Conservation (phyloP, 2,329 filamentous ascomycete genomes). For the Claviceps spartinae region DNA sequence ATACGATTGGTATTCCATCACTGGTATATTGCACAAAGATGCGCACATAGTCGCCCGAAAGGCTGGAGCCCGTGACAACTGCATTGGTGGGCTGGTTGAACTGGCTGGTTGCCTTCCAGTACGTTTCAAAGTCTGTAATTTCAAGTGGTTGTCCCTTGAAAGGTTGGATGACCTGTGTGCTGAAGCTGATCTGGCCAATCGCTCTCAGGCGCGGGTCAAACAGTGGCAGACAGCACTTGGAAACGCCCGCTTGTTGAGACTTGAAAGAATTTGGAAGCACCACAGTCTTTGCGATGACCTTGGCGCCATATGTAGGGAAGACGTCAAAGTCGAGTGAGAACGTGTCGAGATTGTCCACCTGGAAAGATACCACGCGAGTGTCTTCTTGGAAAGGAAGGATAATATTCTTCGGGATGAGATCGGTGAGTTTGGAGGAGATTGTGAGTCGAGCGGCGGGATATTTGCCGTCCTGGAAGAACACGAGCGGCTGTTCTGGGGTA, state of each 20-base stretch:
- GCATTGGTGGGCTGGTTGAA: conserved; percentile 68
- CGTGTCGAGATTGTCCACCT: conserved; percentile 82
- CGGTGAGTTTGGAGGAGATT: conserved; percentile 90
- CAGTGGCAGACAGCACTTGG: conserved; percentile 70
- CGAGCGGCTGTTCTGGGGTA: conserved; percentile 58
- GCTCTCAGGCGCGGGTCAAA: conserved; percentile 85
- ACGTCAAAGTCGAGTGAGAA: conserved; percentile 97
- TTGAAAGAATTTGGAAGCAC: conserved; percentile 80
- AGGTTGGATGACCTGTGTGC: conserved; percentile 91
- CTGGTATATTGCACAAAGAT: conserved; percentile 85
- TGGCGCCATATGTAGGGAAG: conserved; percentile 92
- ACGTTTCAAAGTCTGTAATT: conserved; percentile 96
- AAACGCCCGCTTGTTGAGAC: conserved; percentile 52
- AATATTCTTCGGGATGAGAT: conserved; percentile 91
- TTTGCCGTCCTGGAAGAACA: conserved; percentile 96
- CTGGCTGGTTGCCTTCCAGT: conserved; percentile 97
- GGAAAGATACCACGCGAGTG: conserved; percentile 84
- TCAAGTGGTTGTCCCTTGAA: conserved; percentile 86
- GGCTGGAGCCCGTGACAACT: conserved; percentile 84
- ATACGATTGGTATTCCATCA: conserved; percentile 76
- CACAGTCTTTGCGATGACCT: conserved; percentile 91
- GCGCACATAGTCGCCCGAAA: conserved; percentile 89
- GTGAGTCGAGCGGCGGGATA: conserved; percentile 91
- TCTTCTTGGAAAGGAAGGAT: conserved; percentile 94
- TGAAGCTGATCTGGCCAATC: conserved; percentile 89